phyloP scores from a whole-genome alignment of 208 protist genomes.

The Acanthamoeba triangularis region DNA sequence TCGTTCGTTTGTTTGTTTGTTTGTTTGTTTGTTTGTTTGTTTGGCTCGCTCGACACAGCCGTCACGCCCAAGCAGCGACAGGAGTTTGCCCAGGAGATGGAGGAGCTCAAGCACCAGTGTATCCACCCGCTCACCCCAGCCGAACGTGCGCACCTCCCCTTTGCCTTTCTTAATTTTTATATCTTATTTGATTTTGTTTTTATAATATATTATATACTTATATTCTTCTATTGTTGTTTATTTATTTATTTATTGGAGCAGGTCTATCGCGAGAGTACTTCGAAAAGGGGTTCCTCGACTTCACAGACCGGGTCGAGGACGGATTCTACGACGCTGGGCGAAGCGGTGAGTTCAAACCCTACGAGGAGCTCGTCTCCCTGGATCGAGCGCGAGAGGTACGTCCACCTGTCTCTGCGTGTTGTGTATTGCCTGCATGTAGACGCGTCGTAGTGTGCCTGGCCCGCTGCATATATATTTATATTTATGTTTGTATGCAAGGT shows the following conservation, averaged over 20 bases:
- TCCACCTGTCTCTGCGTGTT: not conserved
- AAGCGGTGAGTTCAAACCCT: not conserved
- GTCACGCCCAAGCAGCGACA: not conserved
- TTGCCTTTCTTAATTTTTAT: not conserved
- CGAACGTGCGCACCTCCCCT: not conserved
- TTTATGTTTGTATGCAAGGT: not conserved
- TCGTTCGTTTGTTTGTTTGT: not conserved
- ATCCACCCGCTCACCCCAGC: not conserved
- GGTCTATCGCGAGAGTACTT: not conserved
- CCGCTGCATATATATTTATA: too few relatives aligned
- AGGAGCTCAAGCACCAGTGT: not conserved
- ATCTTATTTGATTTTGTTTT: too few relatives aligned
- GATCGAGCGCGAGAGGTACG: not conserved
- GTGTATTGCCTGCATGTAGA: not conserved
- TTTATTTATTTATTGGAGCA: not conserved
- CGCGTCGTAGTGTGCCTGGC: not conserved
- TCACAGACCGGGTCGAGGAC: constrained; percentile 22
- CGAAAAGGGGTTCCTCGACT: constrained; percentile 41
- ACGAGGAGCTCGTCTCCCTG: not conserved
- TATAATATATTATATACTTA: not conserved
- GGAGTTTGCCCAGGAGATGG: constrained; percentile 12
- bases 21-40: too few relatives aligned
- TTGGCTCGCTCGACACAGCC: not conserved
- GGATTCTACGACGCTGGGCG: constrained; percentile 43
- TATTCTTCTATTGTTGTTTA: too few relatives aligned